A percentile compares a stretch with the other conserved stretches of the same genome.
These are phyloP conservation scores for Colletotrichum costaricense DNA, from an alignment of 2,329 filamentous ascomycete genomes.

Conservation along the genomic window DNA sequence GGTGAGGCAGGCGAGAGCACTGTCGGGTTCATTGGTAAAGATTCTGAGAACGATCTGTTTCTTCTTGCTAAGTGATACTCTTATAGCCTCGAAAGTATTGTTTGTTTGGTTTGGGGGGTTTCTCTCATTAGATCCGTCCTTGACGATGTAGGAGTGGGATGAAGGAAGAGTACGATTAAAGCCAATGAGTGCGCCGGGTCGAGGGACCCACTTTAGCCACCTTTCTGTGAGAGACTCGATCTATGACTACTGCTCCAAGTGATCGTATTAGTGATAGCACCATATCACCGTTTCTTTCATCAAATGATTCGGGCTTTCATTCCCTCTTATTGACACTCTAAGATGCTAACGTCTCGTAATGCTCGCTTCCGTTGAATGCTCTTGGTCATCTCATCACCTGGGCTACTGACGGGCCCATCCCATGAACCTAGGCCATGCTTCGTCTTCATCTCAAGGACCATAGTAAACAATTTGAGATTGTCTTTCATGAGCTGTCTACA, in stretches of 20 bases:
- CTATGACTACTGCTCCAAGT: not conserved
- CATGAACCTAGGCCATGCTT: too few relatives aligned
- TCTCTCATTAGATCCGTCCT: not conserved
- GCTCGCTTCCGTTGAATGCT: too few relatives aligned
- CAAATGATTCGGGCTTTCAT: not conserved
- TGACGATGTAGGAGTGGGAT: not conserved
- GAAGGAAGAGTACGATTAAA: not conserved
- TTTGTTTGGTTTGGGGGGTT: not conserved
- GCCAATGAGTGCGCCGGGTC: not conserved
- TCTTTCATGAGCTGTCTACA: not conserved
- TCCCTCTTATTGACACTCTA: too few relatives aligned
- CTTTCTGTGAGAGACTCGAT: not conserved
- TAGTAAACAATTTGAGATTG: not conserved
- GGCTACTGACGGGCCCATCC: too few relatives aligned
- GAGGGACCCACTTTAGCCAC: not conserved
- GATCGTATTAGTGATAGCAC: not conserved
- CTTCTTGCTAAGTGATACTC: too few relatives aligned
- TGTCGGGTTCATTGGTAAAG: constrained; percentile 43
- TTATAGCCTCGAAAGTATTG: too few relatives aligned
- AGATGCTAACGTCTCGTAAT: too few relatives aligned
- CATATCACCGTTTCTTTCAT: not conserved
- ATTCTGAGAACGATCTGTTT: too few relatives aligned
- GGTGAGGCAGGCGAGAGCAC: constrained; percentile 65
- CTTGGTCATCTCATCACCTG: too few relatives aligned
- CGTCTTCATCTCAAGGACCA: too few relatives aligned